phyloP scores from a whole-genome alignment of 2,329 filamentous ascomycete species.

The Graphiopsis chlorocephala region DNA sequence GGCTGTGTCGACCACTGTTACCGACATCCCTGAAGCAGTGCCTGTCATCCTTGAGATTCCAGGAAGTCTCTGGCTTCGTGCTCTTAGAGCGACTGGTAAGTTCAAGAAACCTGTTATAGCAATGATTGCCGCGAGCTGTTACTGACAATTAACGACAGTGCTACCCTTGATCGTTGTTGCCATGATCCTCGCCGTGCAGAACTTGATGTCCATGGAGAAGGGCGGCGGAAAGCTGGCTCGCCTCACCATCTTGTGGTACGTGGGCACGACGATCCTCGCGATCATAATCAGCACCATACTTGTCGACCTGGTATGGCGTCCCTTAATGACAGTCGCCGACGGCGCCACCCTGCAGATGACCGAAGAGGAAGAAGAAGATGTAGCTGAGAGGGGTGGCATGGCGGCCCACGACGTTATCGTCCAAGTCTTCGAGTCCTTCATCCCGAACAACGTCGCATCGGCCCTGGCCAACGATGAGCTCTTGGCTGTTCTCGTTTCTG shows the following conservation, averaged over 20 bases:
- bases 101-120: slow-evolving; percentile 19
- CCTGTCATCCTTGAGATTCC: slow-evolving; percentile 48
- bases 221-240: slow-evolving; percentile 46
- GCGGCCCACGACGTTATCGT: slow-evolving; percentile 46
- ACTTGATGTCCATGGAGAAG: slow-evolving; percentile 47
- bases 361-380: slow-evolving; percentile 29
- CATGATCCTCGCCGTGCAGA: slow-evolving; percentile 52
- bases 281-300: slow-evolving; percentile 49
- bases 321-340: slow-evolving; percentile 43
- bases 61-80: slow-evolving; percentile 51
- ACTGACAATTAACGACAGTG: slow-evolving; percentile 35
- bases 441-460: slow-evolving; percentile 49
- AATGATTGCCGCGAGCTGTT: slow-evolving; percentile 15
- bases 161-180: slow-evolving; percentile 53
- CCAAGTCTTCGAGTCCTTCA: slow-evolving; percentile 50
- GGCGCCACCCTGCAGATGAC: slow-evolving; percentile 31
- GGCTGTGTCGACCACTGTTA: slow-evolving; percentile 43
- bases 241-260: slow-evolving; percentile 49
- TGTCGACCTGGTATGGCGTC: slow-evolving; percentile 48
- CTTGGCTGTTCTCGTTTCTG: slow-evolving; percentile 47
- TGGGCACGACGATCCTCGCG: slow-evolving; percentile 50
- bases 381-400: slow-evolving; percentile 37
- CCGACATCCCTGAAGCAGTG: slow-evolving; percentile 44
- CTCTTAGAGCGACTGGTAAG: slow-evolving; percentile 46
- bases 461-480: slow-evolving; percentile 49